phyloP scores from a whole-genome alignment of 2,329 filamentous ascomycete species.

The Penicillium sp. region DNA sequence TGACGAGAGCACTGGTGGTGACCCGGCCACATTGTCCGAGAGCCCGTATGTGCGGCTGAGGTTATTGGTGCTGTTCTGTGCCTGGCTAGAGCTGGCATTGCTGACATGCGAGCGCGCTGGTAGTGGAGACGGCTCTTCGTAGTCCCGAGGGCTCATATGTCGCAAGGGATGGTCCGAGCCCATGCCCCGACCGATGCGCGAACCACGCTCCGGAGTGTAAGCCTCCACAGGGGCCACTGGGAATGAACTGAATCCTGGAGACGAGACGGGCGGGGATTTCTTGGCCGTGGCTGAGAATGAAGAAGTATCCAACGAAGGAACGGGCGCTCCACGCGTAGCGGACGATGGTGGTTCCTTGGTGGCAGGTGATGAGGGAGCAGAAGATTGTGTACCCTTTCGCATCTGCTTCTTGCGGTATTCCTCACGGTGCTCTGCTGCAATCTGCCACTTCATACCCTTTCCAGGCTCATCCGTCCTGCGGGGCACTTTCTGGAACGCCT shows the following conservation, averaged over 20 bases:
- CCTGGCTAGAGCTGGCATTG: slow-evolving; percentile 22
- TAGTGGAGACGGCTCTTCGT: slow-evolving; percentile 45
- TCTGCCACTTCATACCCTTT: slow-evolving; percentile 99
- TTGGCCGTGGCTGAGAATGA: slow-evolving; percentile 39
- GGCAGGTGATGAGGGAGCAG: slow-evolving; percentile 47
- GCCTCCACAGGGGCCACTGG: slow-evolving; percentile 44
- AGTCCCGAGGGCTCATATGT: slow-evolving; percentile 34
- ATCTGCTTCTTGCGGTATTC: slow-evolving; percentile 75
- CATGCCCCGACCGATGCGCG: slow-evolving; percentile 35
- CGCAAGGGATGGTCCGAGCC: slow-evolving; percentile 30
- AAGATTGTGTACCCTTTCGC: slow-evolving; percentile 45
- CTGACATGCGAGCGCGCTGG: slow-evolving; percentile 34
- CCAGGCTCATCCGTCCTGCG: slow-evolving; percentile 91
- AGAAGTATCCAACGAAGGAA: slow-evolving; percentile 36
- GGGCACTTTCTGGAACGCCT: slow-evolving; percentile 89
- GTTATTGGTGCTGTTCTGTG: slow-evolving; percentile 25
- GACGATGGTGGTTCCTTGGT: slow-evolving; percentile 44
- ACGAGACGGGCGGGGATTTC: slow-evolving; percentile 39
- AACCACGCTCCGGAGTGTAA: slow-evolving; percentile 49
- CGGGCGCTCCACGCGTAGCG: slow-evolving; percentile 32
- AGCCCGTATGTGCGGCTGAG: slow-evolving; percentile 39
- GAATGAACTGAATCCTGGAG: slow-evolving; percentile 44
- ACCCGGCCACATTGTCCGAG: slow-evolving; percentile 40
- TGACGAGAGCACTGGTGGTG: slow-evolving; percentile 49
- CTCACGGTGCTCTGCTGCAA: slow-evolving; percentile 77